These are phyloP conservation scores for Candida pseudofarinosa DNA, from an alignment of 805 yeast species.

Conservation along the genomic window DNA sequence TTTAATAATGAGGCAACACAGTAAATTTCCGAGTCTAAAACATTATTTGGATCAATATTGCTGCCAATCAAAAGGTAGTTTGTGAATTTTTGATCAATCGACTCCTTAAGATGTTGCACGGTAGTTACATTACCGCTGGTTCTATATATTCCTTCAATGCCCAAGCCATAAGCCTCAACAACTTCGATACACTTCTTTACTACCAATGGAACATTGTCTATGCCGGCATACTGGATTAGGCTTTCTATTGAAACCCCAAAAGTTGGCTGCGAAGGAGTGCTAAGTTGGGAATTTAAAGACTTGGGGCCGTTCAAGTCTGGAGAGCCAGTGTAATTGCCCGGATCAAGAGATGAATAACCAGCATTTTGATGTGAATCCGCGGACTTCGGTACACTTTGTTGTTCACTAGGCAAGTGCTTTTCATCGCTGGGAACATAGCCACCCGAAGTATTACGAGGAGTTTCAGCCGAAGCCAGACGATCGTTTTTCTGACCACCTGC, in stretches of 20 bases:
- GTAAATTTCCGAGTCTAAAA: constrained; percentile 77
- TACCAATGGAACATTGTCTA: constrained; percentile 86
- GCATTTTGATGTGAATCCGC: background rate
- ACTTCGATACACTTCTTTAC: constrained; percentile 86
- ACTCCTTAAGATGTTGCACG: constrained; percentile 65
- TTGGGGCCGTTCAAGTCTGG: constrained; percentile 36
- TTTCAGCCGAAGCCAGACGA: background rate
- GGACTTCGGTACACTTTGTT: constrained; percentile 1
- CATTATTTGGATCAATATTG: constrained; percentile 35
- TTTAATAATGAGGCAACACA: constrained; percentile 86
- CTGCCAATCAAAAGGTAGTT: constrained; percentile 45
- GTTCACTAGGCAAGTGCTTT: background rate
- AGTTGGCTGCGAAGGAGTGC: constrained; percentile 38
- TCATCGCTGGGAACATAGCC: background rate
- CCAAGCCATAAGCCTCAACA: constrained; percentile 78
- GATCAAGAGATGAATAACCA: constrained; percentile 21
- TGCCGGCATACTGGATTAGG: constrained; percentile 70
- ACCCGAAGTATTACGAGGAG: background rate
- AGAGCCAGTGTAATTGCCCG: constrained; percentile 23
- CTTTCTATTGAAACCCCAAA: constrained; percentile 84
- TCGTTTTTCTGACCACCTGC: background rate
- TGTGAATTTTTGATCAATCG: constrained; percentile 73
- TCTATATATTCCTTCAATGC: constrained; percentile 86
- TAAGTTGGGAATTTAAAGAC: constrained; percentile 17
- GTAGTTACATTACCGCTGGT: constrained; percentile 75